phyloP scores from a whole-genome alignment of 1,139 yeast genomes.

The Kodamaea arcana region DNA sequence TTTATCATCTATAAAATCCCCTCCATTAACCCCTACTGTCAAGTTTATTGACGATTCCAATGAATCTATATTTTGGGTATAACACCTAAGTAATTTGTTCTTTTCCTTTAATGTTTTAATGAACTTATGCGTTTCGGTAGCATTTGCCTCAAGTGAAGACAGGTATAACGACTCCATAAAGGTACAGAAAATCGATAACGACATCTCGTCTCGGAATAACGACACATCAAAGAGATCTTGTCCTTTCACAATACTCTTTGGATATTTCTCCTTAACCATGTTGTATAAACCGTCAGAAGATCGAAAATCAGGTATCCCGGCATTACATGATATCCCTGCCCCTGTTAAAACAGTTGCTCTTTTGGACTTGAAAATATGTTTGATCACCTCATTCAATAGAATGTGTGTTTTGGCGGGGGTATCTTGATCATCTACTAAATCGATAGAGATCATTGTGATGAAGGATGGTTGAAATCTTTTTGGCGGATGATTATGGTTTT shows the following conservation, averaged over 20 bases:
- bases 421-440: slow-evolving; percentile 17
- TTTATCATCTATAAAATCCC: slow-evolving; percentile 24
- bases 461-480: not conserved
- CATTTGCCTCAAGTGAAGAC: slow-evolving; percentile 60
- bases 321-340: slow-evolving; percentile 94
- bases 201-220: slow-evolving; percentile 62
- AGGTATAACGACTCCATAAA: slow-evolving; percentile 72
- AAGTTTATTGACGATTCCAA: slow-evolving; percentile 39
- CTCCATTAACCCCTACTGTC: slow-evolving; percentile 35
- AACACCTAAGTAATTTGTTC: slow-evolving; percentile 73
- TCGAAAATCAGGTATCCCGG: slow-evolving; percentile 94
- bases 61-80: slow-evolving; percentile 72
- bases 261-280: slow-evolving; percentile 60
- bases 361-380: slow-evolving; percentile 42
- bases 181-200: slow-evolving; percentile 68
- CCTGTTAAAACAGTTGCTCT: slow-evolving; percentile 72
- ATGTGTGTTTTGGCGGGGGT: slow-evolving; percentile 28
- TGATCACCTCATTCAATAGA: slow-evolving; percentile 36
- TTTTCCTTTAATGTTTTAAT: slow-evolving; percentile 61
- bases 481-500: not conserved
- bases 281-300: slow-evolving; percentile 81
- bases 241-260: slow-evolving; percentile 65
- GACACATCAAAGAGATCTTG: slow-evolving; percentile 87
- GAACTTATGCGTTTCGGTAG: slow-evolving; percentile 82
- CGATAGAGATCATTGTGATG: slow-evolving; percentile 29